phyloP scores from a whole-genome alignment of 768 basidiomycete genomes.

The Amanita polypyramis region DNA sequence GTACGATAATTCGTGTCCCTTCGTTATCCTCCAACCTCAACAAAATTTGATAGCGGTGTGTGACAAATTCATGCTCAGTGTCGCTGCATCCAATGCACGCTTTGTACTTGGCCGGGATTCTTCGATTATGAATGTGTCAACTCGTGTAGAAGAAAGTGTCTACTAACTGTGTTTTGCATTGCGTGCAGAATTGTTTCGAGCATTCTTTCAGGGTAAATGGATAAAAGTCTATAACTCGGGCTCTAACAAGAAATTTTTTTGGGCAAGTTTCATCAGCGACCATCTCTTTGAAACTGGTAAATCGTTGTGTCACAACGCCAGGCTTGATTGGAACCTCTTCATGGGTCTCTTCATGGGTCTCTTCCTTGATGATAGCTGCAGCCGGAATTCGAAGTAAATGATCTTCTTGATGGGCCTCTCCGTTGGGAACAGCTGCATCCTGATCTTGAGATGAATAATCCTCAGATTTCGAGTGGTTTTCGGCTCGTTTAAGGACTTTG shows the following conservation, averaged over 20 bases:
- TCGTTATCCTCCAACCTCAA: conserved; percentile 42
- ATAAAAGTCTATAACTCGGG: conserved; percentile 43
- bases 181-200: conserved; percentile 37
- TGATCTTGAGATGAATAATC: background rate
- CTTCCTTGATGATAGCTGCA: background rate
- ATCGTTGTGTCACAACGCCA: conserved; percentile 4
- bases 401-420: background rate
- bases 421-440: background rate
- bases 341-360: background rate
- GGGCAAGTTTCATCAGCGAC: conserved; percentile 21
- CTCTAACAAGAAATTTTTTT: conserved; percentile 31
- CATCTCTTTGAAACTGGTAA: conserved; percentile 28
- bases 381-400: background rate
- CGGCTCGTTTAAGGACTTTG: too few relatives aligned
- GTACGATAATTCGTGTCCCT: conserved; percentile 30
- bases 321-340: background rate
- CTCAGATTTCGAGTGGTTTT: background rate
- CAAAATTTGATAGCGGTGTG: conserved; percentile 37
- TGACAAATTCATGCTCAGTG: conserved; percentile 37
- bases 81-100: conserved; percentile 46
- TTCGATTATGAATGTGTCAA: conserved; percentile 15
- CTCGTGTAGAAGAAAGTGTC: background rate
- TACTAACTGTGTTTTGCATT: conserved; percentile 41
- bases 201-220: conserved; percentile 40
- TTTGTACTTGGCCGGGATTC: conserved; percentile 30